Base-by-base conservation (phyloP, 1,284 basidiomycete genomes). In the Cryptococcus sp. region DNA sequence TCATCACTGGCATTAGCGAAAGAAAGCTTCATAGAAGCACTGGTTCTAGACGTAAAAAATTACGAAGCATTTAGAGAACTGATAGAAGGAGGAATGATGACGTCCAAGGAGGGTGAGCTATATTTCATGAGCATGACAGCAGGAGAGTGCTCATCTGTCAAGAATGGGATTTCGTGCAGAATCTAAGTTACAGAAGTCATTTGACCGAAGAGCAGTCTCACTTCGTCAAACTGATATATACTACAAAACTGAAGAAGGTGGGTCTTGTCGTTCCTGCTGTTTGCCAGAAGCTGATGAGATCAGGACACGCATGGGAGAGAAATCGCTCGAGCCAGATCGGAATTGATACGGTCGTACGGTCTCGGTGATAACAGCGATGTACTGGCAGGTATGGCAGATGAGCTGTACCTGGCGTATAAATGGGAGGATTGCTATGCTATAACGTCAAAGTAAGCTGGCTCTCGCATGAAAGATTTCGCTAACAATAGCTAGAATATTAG, bases 101-200 rank as follows among this genome's bases (percentile, higher is more conserved):
- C 87, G 13, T 84, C 86, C 0, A 86, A 90, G 58, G 94, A 97
- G 83, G 92, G 92, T 90, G 55, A 48, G 79, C 35, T 37, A 11
- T 41, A 10, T n/a, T 41, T 41, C 38, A 41, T 10, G n/a, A 41
- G 10, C 38, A 41, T 10, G n/a, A 41, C 42, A 33, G 31, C 38
- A 5, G 33, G 5, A 10, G n/a, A 10, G 10, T 10, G 10, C 38
- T 41, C 38, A 10, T 41, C 38, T 41, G 38, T 10, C 10, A 67
- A 95, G 94, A 98, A 77, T 98, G 96, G 96, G 87, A 90, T 57
- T 95, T 98, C 64, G 83, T 98, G 1, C 88, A 92, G 73, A 81
- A 83, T 13, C 81, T 99, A 8, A 83, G 88, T 4, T 98, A 90
- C 67, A 79, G 82, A 23, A 84, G 88, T 23, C 95, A 98, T 56